Base-by-base conservation (phyloP, 371 early-diverging fungal species). In the Mucor velutinosus region DNA sequence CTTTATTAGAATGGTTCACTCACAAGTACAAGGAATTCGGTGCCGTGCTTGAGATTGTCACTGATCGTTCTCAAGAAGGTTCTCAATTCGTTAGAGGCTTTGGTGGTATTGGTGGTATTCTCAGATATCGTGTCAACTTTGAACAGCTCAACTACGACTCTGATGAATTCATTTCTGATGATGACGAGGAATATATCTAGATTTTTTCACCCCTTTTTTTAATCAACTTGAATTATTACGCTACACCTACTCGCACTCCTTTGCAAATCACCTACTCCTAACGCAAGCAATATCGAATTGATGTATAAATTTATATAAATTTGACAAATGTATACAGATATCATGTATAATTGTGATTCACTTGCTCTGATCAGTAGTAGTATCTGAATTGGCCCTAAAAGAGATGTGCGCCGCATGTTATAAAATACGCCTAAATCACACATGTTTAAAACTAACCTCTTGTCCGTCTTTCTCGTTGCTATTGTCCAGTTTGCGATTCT, bases 1-100 rank as follows among this genome's bases (percentile, higher is more conserved):
- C 92, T 4, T 80, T 99, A 67, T 83, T 99, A 60, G 99, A 99
- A 84, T 99, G 99, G 99, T 93, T 99, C 66, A 95, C 99, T 30
- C 98, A 98, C 72, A 89, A 96, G 69, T 99, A 99, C 89, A 96
- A 96, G 87, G 92, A 97, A 58, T 98, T 94, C 72, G 99, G 81
- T 68, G 95, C 99, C 61, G 84, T 79, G 19, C 86, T 99, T 6
- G 97, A 98, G 79, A 97, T 99, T 80, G 93, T 99, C 43, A 99
- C 99, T 58, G 97, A 99, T 89, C 88, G 94, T 66, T 97, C 97
- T 49, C 94, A 95, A 70, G 99, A 99, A 84, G 99, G 99, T 55
- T 90, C 97, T 39, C 99, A 99, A 81, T 99, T 99, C 87, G 96
- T 98, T 62, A 94, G 94, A 78, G 99, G 99, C 29, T 99, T 99